Evolutionary conservation across 2,329 filamentous ascomycete genomes (phyloP).

Genomic region (Ophiostoma populinum): DNA sequence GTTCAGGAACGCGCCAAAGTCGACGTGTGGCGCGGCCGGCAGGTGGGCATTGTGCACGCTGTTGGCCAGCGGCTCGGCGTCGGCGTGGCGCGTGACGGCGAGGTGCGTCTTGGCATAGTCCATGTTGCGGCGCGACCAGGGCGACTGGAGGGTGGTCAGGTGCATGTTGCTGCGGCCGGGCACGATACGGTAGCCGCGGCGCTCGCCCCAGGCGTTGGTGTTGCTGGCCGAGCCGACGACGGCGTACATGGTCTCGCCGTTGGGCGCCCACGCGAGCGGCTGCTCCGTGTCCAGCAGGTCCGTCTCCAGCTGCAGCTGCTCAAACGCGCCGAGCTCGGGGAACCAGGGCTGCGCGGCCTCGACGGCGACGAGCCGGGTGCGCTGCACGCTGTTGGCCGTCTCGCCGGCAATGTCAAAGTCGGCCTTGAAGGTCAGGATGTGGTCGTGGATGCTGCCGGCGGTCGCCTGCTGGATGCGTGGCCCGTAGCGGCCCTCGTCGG

Average conservation of each 20-base stretch:
- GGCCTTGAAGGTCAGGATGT: constrained; percentile 23
- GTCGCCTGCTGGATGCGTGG: constrained; percentile 19
- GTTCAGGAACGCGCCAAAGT: constrained; percentile 27
- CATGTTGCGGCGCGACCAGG: constrained; percentile 13
- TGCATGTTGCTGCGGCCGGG: constrained; percentile 19
- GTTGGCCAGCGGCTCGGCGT: constrained; percentile 24
- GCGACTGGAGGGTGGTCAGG: constrained; percentile 20
- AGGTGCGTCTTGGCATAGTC: constrained; percentile 18
- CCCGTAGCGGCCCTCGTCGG: constrained; percentile 19
- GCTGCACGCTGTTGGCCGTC: constrained; percentile 19
- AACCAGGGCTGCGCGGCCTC: constrained; percentile 20
- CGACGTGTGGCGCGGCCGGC: constrained; percentile 20
- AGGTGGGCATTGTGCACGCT: constrained; percentile 18
- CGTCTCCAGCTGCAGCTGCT: constrained; percentile 17
- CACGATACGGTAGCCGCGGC: constrained; percentile 25
- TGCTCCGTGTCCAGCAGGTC: constrained; percentile 14
- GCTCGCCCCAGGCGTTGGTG: constrained; percentile 23
- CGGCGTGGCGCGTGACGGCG: constrained; percentile 25
- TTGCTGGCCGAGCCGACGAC: constrained; percentile 18
- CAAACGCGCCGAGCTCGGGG: constrained; percentile 19
- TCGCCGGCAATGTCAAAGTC: constrained; percentile 21
- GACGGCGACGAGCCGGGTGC: constrained; percentile 17
- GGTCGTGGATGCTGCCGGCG: constrained; percentile 21
- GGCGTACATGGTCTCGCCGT: constrained; percentile 22
- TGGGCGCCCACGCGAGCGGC: constrained; percentile 19